These are phyloP conservation scores for Capsicum chinense DNA, from an alignment of 257 asterid genomes.

Conservation along the genomic window DNA sequence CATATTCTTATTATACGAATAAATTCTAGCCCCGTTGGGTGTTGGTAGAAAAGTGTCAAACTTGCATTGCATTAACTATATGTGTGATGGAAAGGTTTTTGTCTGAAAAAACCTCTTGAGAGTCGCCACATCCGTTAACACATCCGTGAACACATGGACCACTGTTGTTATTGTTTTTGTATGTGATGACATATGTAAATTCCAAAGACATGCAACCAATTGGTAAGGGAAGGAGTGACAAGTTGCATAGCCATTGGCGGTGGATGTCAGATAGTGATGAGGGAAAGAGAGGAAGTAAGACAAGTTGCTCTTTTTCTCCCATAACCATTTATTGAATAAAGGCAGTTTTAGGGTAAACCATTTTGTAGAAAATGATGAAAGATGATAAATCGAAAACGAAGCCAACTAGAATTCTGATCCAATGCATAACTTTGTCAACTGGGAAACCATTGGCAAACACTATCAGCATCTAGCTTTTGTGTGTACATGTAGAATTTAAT, in stretches of 20 bases:
- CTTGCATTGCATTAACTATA: slow-evolving; percentile 1
- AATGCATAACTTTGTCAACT: slow-evolving; percentile 7
- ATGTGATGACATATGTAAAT: slow-evolving; percentile 29
- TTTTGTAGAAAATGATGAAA: slow-evolving; percentile 26
- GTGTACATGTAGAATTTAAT: not conserved
- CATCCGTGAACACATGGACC: slow-evolving; percentile 27
- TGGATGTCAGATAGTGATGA: slow-evolving; percentile 51
- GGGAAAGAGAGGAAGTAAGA: slow-evolving; percentile 31
- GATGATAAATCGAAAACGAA: slow-evolving; percentile 24
- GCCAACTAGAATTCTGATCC: slow-evolving; percentile 41
- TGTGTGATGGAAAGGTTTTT: not conserved
- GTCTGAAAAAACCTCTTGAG: not conserved
- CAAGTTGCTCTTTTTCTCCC: slow-evolving; percentile 40
- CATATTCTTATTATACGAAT: no score
- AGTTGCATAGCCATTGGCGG: slow-evolving; percentile 54
- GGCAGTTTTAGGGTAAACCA: slow-evolving; percentile 28
- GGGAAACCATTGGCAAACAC: slow-evolving; percentile 20
- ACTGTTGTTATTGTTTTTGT: slow-evolving; percentile 10
- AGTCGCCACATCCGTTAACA: slow-evolving; percentile 24
- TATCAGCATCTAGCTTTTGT: slow-evolving; percentile 18
- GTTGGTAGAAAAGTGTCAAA: not conserved
- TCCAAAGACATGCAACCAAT: slow-evolving; percentile 47
- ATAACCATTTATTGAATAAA: slow-evolving; percentile 50
- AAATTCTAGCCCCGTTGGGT: not conserved
- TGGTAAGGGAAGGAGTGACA: slow-evolving; percentile 41